Base-by-base conservation (phyloP, 768 basidiomycete species). In the Cystofilobasidium capitatum region DNA sequence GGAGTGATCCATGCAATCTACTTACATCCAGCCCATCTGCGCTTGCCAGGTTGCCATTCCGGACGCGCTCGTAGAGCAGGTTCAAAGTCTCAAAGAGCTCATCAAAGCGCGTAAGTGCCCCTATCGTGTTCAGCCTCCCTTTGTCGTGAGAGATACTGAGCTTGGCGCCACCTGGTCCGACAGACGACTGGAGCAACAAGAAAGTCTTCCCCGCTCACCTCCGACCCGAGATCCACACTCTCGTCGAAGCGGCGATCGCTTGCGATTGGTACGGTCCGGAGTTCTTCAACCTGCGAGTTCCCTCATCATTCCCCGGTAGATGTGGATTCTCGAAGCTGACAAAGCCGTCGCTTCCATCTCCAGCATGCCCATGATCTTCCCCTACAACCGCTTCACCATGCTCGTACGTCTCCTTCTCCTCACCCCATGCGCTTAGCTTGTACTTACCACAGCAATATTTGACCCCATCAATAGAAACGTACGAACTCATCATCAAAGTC, bases 261-360 rank as follows among this genome's bases (percentile, higher is more conserved):
- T 81, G 88, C n/a, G 88, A 86, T 75, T 86, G 93, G 74, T 96
- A 94, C 77, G 88, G 90, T 70, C 92, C 94, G 22, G 83, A 88
- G 72, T 94, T 94, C 76, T 97, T 94, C 79, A 86, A 84, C 72
- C 80, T 87, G 24, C 33, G 5, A 31, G 51, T 24, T 16, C 4
- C 51, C 29, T 1, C 13, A 5, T 55, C 13, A 12, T 7, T 55
- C 5, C 14, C 45, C 24, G 20, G 6, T 8, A 16, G 17, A 13
- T 2, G 2, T 31, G 4, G n/a, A n/a, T n/a, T n/a, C n/a, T n/a
- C n/a, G n/a, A n/a, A n/a, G 51, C 51, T 55, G 51, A 55, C 29
- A 14, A 1, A 5, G 7, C 13, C 14, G 17, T 33, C 29, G 14
- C 51, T 55, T 17, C 8, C 9, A 3, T 31, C 51, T 2, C 17